These are phyloP conservation scores for Leishmania arabica DNA, from an alignment of 208 protist genomes.

Conservation along the genomic window DNA sequence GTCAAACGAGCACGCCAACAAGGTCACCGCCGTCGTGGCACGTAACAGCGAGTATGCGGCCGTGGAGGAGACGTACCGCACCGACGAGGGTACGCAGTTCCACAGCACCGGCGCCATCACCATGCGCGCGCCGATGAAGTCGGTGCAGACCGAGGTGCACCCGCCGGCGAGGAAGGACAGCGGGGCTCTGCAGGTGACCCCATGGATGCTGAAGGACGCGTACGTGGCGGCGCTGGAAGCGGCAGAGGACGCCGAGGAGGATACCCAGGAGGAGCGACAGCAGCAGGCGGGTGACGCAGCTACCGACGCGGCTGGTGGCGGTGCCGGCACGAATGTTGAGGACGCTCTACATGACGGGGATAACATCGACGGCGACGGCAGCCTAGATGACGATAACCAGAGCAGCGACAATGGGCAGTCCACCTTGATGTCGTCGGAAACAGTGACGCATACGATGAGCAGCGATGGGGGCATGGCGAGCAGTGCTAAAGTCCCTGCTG, in stretches of 20 bases:
- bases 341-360: conserved; percentile 54
- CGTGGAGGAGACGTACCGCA: conserved; percentile 56
- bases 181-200: conserved; percentile 73
- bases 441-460: not conserved
- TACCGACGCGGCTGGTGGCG: conserved; percentile 16
- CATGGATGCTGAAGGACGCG: conserved; percentile 91
- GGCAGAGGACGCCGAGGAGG: conserved; percentile 58
- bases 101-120: conserved; percentile 82
- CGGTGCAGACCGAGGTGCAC: conserved; percentile 86
- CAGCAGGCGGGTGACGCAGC: not conserved
- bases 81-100: conserved; percentile 79
- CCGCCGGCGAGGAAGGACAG: conserved; percentile 56
- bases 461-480: not conserved
- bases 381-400: conserved; percentile 21
- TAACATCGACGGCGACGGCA: conserved; percentile 32
- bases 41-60: conserved; percentile 56
- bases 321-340: conserved; percentile 17
- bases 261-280: conserved; percentile 20
- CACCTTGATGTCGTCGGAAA: conserved; percentile 32
- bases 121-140: conserved; percentile 77
- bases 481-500: not conserved
- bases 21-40: conserved; percentile 41
- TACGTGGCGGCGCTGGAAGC: conserved; percentile 50
- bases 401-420: conserved; percentile 47
- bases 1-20: conserved; percentile 56